Evolutionary conservation across 495 filamentous ascomycete species (phyloP), one percentile per base, ranked within the genome.

Genomic region (Neurospora tetrasperma): DNA sequence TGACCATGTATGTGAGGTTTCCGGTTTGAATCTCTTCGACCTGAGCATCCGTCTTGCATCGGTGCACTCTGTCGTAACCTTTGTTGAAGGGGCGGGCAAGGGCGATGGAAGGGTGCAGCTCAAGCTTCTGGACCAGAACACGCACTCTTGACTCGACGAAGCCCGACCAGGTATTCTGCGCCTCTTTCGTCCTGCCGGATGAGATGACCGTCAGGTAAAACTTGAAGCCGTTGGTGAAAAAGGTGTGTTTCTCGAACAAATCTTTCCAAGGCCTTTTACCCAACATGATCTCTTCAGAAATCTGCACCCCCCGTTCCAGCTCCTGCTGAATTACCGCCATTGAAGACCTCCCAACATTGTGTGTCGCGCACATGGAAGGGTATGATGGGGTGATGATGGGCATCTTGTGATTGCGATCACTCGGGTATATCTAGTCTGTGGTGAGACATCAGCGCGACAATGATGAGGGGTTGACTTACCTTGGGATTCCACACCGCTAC

Each of bases 311-410:
- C 42, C 92, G 88, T 72, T 92, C 87, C 40, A 98, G 85, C 76
- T 99, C 96, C 12, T 90, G 87, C 71, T 93, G 86, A 75, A 99
- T 92, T 69, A 97, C 88, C 42, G 84, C 84, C 84, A 93, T 94
- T 1, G 95, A 96, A 1, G 94, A 97, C 76, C 87, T 83, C 5
- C 91, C 92, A 70, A 99, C 89, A 78, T 97, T 98, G 84, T 97
- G 94, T 0, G 95, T 97, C 4, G 96, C 90, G 78, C 95, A 98
- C 93, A 97, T 97, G 66, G 92, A 94, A 16, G 94, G 96, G 82
- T 97, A 98, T 3, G 96, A 93, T 2, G 96, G 96, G 6, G 93
- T 99, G 78, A 99, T 97, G 77, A 99, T 93, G 69, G 96, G 96
- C 96, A 99, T 99, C 18, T 96, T 82, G 80, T 98, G 95, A 74